Conservation (phyloP, 2,329 filamentous ascomycete species). For the Nothophoma quercina region DNA sequence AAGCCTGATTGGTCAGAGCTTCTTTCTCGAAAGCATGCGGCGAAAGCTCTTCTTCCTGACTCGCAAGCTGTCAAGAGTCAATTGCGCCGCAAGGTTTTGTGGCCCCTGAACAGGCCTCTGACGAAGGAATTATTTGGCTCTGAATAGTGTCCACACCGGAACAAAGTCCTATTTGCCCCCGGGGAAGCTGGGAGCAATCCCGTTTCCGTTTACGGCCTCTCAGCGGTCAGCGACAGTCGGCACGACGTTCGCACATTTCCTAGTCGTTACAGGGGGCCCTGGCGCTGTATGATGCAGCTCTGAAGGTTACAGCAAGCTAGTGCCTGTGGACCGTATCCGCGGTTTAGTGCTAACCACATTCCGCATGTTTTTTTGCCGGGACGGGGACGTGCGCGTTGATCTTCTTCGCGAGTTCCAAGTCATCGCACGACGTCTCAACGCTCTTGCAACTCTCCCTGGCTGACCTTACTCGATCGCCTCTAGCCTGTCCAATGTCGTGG, state of each 20-base stretch:
- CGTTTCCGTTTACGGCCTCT: slow-evolving; percentile 36
- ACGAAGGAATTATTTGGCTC: slow-evolving; percentile 12
- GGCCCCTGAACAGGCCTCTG: slow-evolving; percentile 34
- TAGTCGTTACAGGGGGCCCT: slow-evolving; percentile 26
- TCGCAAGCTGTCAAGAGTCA: slow-evolving; percentile 32
- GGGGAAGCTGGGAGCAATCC: slow-evolving; percentile 40
- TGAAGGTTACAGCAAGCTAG: slow-evolving; percentile 24
- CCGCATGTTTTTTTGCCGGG: slow-evolving; percentile 34
- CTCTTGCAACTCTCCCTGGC: slow-evolving; percentile 42
- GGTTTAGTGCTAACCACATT: slow-evolving; percentile 34
- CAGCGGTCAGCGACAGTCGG: slow-evolving; percentile 31
- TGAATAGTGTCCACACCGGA: slow-evolving; percentile 27
- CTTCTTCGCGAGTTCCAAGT: slow-evolving; percentile 44
- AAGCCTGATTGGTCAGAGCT: slow-evolving; percentile 29
- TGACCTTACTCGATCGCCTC: slow-evolving; percentile 40
- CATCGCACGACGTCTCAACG: slow-evolving; percentile 43
- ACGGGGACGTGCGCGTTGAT: slow-evolving; percentile 43
- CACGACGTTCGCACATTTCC: slow-evolving; percentile 37
- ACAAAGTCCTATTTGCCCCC: slow-evolving; percentile 37
- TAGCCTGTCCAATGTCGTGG: slow-evolving; percentile 47
- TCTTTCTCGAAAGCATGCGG: slow-evolving; percentile 37
- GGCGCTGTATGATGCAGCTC: slow-evolving; percentile 15
- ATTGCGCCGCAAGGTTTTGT: slow-evolving; percentile 20
- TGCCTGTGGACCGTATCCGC: slow-evolving; percentile 35
- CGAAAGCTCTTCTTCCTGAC: slow-evolving; percentile 36